Percentiles rank a stretch among this genome's conserved stretches.
phyloP scores from a whole-genome alignment of 257 asterid genomes.

The Nicotiana undulata region DNA sequence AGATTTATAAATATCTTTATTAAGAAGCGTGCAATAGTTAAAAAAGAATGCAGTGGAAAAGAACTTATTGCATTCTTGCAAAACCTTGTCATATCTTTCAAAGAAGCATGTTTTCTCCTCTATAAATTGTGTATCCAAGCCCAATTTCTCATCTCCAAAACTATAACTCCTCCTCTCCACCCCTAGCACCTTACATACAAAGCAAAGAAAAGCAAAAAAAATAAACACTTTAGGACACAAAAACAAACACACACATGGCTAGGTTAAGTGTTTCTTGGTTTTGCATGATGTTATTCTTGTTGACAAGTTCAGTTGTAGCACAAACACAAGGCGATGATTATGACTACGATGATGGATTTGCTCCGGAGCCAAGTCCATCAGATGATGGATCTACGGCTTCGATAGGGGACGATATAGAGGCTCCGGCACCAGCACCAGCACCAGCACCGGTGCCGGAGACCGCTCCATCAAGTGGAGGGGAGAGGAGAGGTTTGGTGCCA shows the following conservation, averaged over 20 bases:
- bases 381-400: background rate
- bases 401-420: background rate
- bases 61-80: background rate
- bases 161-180: background rate
- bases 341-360: background rate
- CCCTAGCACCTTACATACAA: background rate
- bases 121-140: background rate
- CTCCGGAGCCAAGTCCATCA: background rate
- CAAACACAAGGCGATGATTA: background rate
- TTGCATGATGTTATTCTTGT: background rate
- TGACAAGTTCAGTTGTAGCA: background rate
- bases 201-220: background rate
- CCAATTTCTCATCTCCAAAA: background rate
- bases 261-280: background rate
- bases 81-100: background rate
- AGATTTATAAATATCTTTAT: background rate
- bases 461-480: background rate
- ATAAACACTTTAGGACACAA: background rate
- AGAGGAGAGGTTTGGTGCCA: constrained; percentile 31
- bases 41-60: background rate
- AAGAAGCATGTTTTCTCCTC: background rate
- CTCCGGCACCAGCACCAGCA: background rate
- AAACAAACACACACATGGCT: background rate
- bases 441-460: background rate
- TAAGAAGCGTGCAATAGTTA: background rate